A percentile compares a stretch with the other conserved stretches of the same genome.
Evolutionary conservation across 805 yeast species (phyloP).

Genomic region (Candida schatavii): DNA sequence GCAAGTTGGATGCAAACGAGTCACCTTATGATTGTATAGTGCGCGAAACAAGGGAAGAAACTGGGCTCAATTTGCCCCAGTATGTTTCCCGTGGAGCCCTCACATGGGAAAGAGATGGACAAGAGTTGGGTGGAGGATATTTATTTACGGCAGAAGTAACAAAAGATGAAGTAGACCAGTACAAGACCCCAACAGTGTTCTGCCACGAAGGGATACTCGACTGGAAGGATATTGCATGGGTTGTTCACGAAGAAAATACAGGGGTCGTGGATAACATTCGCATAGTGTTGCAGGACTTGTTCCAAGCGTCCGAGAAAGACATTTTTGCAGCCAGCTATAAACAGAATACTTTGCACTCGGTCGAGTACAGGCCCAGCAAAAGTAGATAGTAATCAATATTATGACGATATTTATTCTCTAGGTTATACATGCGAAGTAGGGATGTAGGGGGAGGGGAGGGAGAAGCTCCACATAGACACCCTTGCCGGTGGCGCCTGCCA

Average conservation of each 20-base stretch:
- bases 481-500: too few relatives aligned
- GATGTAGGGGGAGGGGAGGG: too few relatives aligned
- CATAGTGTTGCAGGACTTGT: constrained; percentile 20
- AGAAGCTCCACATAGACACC: too few relatives aligned
- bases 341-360: background rate
- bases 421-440: background rate
- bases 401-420: background rate
- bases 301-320: constrained; percentile 20
- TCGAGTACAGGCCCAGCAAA: too few relatives aligned
- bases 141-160: constrained; percentile 35
- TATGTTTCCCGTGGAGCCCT: constrained; percentile 33
- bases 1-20: constrained; percentile 36
- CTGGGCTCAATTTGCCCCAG: constrained; percentile 30
- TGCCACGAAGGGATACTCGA: constrained; percentile 42
- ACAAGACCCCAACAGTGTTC: constrained; percentile 25
- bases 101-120: constrained; percentile 28
- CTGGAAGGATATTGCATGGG: constrained; percentile 40
- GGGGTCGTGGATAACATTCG: constrained; percentile 42
- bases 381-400: background rate
- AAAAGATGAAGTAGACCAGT: constrained; percentile 19
- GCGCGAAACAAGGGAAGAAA: constrained; percentile 41
- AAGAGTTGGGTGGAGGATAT: constrained; percentile 35
- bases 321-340: constrained; percentile 25
- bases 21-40: constrained; percentile 38
- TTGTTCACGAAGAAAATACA: constrained; percentile 29